Evolutionary conservation across 306 rosid genomes (phyloP), one percentile per base, ranked within the genome.

Genomic region (Vigna radiata): DNA sequence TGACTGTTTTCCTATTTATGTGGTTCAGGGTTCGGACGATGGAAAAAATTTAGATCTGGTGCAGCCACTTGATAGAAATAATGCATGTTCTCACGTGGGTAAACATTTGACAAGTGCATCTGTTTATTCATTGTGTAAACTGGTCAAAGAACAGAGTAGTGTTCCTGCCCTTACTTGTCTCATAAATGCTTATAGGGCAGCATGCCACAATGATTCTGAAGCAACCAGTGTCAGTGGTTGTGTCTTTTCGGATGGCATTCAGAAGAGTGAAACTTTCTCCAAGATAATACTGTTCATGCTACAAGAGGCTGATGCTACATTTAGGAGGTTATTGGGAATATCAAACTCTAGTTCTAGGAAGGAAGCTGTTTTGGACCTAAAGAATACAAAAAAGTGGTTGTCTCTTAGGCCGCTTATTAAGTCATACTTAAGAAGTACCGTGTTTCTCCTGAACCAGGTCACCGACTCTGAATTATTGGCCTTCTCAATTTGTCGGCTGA

Each of bases 121-220:
- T 33, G 55, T 90, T 73, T 88, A 89, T 82, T 88, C 80, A 33
- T 86, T 79, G 90, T 84, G 83, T 79, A 83, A 87, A 79, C 85
- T 87, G 65, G 92, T 85, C 72, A 89, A 73, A 68, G 86, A 89
- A 69, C 83, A 88, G 71, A 77, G 78, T 16, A 88, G 83, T 79
- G 41, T 88, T 36, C 68, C 97, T 61, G 86, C 91, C 70, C 83
- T 89, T 69, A 90, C 96, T 39, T 68, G 90, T 81, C 88, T 95
- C 58, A 44, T 89, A 61, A 95, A 95, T 85, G 92, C 89, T 79
- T 95, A 90, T 81, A 86, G 94, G 55, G 86, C 81, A 14, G 97
- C 88, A 13, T 89, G 97, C 85, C 96, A 79, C 88, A 86, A 77
- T 75, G 90, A 89, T 79, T 81, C 56, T 46, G 81, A 89, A 82